Evolutionary conservation across 768 basidiomycete genomes (phyloP).

Genomic region (Galerina marginata): DNA sequence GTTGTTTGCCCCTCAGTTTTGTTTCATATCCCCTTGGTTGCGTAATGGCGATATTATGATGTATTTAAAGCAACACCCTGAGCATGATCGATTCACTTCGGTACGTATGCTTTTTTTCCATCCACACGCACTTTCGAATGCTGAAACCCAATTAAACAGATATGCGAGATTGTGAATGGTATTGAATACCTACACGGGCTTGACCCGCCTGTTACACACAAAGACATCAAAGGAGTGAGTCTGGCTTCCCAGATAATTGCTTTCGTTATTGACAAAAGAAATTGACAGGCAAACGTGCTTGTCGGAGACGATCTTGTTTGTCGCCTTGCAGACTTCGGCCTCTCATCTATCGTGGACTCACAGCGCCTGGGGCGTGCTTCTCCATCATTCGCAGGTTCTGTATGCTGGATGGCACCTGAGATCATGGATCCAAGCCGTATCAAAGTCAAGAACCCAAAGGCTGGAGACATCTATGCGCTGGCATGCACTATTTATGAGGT

Average conservation of each 20-base stretch:
- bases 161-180: conserved; percentile 38
- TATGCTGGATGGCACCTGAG: conserved; percentile 27
- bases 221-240: conserved; percentile 41
- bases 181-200: conserved; percentile 43
- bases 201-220: conserved; percentile 45
- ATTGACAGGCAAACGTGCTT: conserved; percentile 22
- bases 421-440: conserved; percentile 10
- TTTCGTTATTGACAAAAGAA: background rate
- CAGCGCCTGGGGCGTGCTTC: conserved; percentile 13
- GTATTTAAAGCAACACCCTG: conserved; percentile 27
- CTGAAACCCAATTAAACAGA: conserved; percentile 13
- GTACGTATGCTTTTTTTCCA: conserved; percentile 16
- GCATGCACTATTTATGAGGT: conserved; percentile 28
- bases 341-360: conserved; percentile 26
- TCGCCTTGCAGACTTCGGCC: conserved; percentile 27
- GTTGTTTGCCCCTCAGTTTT: conserved; percentile 18
- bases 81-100: conserved; percentile 29
- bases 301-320: conserved; percentile 23
- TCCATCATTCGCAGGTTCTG: conserved; percentile 17
- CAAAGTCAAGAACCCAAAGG: background rate
- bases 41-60: conserved; percentile 24
- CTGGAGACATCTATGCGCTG: conserved; percentile 26
- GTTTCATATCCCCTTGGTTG: conserved; percentile 31
- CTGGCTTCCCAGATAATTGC: background rate
- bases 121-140: background rate